These are phyloP conservation scores for Salicornia ramosissima DNA, from an alignment of 148 eudicot genomes.

Conservation along the genomic window DNA sequence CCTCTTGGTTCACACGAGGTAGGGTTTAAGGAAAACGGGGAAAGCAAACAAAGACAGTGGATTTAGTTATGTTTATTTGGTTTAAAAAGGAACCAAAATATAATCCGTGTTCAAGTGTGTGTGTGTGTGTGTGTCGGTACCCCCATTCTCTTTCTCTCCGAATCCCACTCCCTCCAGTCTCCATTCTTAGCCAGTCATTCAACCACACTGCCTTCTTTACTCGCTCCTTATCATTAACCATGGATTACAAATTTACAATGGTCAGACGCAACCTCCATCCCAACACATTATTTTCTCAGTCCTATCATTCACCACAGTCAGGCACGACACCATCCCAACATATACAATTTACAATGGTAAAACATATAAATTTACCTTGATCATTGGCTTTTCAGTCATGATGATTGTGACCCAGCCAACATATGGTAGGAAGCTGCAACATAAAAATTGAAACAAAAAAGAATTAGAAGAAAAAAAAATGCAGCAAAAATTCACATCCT, in stretches of 20 bases:
- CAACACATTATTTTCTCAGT: not conserved
- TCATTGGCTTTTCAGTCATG: conserved; percentile 56
- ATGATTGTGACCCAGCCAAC: conserved; percentile 66
- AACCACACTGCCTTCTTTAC: not conserved
- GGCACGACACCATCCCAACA: no score
- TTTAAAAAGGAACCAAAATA: not conserved
- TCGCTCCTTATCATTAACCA: not conserved
- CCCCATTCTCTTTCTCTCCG: not conserved
- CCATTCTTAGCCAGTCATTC: not conserved
- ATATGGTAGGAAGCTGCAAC: conserved; percentile 57
- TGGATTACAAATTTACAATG: not conserved
- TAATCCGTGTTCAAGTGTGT: no score
- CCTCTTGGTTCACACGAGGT: no score
- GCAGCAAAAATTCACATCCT: not conserved
- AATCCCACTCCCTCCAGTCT: not conserved
- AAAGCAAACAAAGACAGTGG: not conserved
- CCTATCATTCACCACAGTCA: no score
- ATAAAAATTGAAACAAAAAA: not conserved
- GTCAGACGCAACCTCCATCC: not conserved
- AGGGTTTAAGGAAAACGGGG: not conserved
- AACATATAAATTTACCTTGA: conserved; percentile 35
- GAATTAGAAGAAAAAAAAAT: no score
- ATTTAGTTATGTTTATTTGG: not conserved
- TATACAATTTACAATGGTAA: no score
- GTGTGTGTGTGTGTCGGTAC: no score